Evolutionary conservation across 2,329 filamentous ascomycete species (phyloP), one percentile per base, ranked within the genome.

Genomic region (Colletotrichum scovillei): DNA sequence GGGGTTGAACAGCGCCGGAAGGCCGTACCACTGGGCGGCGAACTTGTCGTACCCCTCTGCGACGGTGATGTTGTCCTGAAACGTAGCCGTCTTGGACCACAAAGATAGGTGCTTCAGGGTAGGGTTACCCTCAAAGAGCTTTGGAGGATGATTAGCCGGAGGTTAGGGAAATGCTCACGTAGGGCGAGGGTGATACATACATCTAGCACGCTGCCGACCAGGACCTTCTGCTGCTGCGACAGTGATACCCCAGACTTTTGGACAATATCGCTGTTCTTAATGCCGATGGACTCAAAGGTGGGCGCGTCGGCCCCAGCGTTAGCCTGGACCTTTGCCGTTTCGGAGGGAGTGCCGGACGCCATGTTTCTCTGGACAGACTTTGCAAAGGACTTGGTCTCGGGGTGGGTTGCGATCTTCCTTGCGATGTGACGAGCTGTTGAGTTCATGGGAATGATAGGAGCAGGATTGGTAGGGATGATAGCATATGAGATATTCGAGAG

Each of bases 61-160:
- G 46, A 88, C 84, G 55, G 90, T 90, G 58, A 92, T 81, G 5
- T 88, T 89, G 77, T 92, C 90, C 35, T 85, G 80, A 79, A 92
- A 92, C 0, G 84, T 86, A 8, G 86, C 90, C 49, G 88, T 84
- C 71, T 88, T 88, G 62, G 83, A 84, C 91, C 90, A 92, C 28
- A 92, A 84, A 16, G 84, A 81, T 58, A 92, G 85, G 78, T 92
- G 91, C 53, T 86, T 85, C 3, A 91, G 84, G 2, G 88, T 89
- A 0, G 90, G 89, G 22, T 87, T 85, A 58, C 90, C 90, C 42
- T 88, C 88, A 78, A 92, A 92, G 60, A 92, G 86, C 85, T 87
- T 57, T 19, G 5, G 22, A 24, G 16, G 14, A 16, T 59, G 5
- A 35, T 42, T 53, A 62, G 19, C 53, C 11, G 11, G 2, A 16